These are phyloP conservation scores for Bifiguratus adelaidae DNA, from an alignment of 192 early-diverging fungal species.

Conservation along the genomic window DNA sequence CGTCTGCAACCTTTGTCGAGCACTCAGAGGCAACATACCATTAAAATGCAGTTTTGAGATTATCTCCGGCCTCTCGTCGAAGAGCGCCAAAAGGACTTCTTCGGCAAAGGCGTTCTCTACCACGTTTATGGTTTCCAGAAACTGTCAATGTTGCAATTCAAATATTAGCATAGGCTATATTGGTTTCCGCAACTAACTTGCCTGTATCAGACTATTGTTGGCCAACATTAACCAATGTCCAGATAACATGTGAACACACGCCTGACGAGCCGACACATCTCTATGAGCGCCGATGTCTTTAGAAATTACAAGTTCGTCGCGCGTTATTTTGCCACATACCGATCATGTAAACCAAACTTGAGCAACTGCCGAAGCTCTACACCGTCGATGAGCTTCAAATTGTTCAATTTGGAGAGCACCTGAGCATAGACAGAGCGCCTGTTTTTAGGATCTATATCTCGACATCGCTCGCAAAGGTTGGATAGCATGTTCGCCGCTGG, in stretches of 20 bases:
- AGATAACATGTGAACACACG: slow-evolving; percentile 55
- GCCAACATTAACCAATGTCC: slow-evolving; percentile 65
- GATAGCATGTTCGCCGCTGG: slow-evolving; percentile 48
- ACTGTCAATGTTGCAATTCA: too few species aligned
- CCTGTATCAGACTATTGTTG: slow-evolving; percentile 63
- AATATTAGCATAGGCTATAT: too few species aligned
- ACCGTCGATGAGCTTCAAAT: slow-evolving; percentile 59
- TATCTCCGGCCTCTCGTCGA: slow-evolving; percentile 54
- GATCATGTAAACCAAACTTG: slow-evolving; percentile 69
- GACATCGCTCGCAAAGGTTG: slow-evolving; percentile 58
- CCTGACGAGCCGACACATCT: slow-evolving; percentile 64
- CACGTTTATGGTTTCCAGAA: slow-evolving; percentile 62
- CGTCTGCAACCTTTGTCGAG: too few species aligned
- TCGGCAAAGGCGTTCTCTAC: slow-evolving; percentile 53
- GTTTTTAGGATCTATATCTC: slow-evolving; percentile 69
- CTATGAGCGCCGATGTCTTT: too few species aligned
- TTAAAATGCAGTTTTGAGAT: slow-evolving; percentile 49
- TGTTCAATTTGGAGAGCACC: slow-evolving; percentile 51
- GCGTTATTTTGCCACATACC: too few species aligned
- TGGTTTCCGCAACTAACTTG: slow-evolving; percentile 1
- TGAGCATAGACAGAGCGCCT: slow-evolving; percentile 62
- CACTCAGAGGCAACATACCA: too few species aligned
- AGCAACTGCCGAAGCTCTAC: slow-evolving; percentile 62
- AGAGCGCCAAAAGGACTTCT: slow-evolving; percentile 51
- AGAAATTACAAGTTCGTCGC: too few species aligned